These are phyloP conservation scores for Pelagophyceae sp. DNA, from an alignment of 352 stramenopile species.

Conservation along the genomic window DNA sequence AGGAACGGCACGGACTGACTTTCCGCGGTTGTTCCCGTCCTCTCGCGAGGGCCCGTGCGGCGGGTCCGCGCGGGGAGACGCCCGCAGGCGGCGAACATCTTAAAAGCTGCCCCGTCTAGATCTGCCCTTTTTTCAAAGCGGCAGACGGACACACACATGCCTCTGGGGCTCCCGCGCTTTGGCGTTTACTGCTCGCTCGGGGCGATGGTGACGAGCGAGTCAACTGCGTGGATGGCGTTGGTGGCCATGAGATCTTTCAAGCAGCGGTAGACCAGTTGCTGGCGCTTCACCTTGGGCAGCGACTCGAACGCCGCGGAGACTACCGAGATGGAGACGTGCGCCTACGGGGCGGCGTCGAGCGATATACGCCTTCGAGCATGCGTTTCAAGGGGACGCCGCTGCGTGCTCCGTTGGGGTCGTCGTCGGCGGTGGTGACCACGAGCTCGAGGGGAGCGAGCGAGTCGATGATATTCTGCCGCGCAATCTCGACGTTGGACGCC, in stretches of 20 bases:
- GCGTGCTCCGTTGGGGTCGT: not conserved
- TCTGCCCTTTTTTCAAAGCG: no score
- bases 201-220: not conserved
- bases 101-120: no score
- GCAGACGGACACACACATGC: no score
- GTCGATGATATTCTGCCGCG: not conserved
- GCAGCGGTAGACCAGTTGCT: not conserved
- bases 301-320: not conserved
- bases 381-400: no score
- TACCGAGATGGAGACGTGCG: not conserved
- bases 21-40: no score
- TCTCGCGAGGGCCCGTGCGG: no score
- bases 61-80: no score
- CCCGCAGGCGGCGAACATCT: no score
- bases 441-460: not conserved
- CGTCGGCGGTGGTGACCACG: not conserved
- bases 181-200: not conserved
- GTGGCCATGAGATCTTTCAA: conserved; percentile 1
- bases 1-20: no score
- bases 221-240: conserved; percentile 7
- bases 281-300: conserved; percentile 1
- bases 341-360: not conserved
- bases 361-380: no score
- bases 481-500: not conserved
- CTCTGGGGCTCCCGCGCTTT: no score